phyloP scores from a whole-genome alignment of 2,329 filamentous ascomycete species.

The Xylaria sp. region DNA sequence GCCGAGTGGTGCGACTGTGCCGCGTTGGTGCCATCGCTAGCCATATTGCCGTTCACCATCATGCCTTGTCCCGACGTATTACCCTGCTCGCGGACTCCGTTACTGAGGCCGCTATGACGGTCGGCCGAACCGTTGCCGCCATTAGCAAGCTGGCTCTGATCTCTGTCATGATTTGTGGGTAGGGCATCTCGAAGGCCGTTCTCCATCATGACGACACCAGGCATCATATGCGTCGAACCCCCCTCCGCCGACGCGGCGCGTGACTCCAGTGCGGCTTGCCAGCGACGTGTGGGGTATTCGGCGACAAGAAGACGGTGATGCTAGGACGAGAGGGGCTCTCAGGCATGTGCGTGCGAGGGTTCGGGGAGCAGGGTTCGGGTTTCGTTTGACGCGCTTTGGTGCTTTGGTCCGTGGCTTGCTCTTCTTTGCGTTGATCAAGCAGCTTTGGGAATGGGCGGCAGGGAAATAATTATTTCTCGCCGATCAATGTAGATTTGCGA shows the following conservation, averaged over 20 bases:
- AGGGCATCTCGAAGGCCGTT: constrained; percentile 56
- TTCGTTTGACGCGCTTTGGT: constrained; percentile 11
- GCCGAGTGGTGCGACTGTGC: constrained; percentile 31
- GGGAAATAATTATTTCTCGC: constrained; percentile 14
- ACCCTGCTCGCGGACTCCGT: constrained; percentile 21
- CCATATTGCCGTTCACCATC: constrained; percentile 37
- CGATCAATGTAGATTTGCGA: constrained; percentile 15
- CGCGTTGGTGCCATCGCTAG: constrained; percentile 23
- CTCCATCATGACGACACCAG: constrained; percentile 58
- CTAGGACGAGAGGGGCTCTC: constrained; percentile 18
- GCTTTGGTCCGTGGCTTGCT: constrained; percentile 5
- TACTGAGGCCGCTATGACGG: constrained; percentile 24
- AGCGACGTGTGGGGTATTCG: constrained; percentile 11
- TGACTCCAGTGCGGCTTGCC: constrained; percentile 26
- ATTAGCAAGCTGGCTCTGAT: constrained; percentile 44
- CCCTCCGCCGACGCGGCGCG: constrained; percentile 39
- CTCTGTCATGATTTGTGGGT: constrained; percentile 60
- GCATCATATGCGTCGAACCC: constrained; percentile 47
- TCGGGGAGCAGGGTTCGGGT: constrained; percentile 3
- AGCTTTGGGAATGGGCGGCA: constrained; percentile 11
- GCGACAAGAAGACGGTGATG: constrained; percentile 9
- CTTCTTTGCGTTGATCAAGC: constrained; percentile 14
- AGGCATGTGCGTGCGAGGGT: constrained; percentile 22
- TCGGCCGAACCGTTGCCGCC: constrained; percentile 27
- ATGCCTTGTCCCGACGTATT: constrained; percentile 30